A percentile compares a stretch with the other conserved stretches of the same genome.
Conservation (phyloP, 2,329 filamentous ascomycete genomes). For the Fusarium decemcellulare region DNA sequence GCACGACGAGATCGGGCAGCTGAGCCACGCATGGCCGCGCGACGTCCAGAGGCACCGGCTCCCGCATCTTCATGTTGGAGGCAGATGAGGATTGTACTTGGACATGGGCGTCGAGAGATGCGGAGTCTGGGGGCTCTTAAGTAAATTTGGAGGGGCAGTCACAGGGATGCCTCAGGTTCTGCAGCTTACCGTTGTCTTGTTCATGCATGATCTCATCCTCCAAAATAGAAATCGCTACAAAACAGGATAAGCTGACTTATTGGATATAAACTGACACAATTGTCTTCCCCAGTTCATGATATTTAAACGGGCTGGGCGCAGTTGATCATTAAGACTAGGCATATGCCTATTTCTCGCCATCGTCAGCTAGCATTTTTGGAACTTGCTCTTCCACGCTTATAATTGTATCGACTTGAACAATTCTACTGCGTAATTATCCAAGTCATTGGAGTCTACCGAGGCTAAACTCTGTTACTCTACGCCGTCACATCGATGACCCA, state of each 20-base stretch:
- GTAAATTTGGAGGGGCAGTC: not conserved
- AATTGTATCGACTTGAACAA: not conserved
- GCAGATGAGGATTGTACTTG: not conserved
- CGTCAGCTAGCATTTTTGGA: too few relatives aligned
- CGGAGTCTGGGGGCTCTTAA: conserved; percentile 1
- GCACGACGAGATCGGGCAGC: conserved; percentile 16
- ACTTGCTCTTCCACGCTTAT: too few relatives aligned
- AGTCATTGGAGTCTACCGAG: not conserved
- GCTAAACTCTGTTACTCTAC: not conserved
- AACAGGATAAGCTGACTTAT: too few relatives aligned
- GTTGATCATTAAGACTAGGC: too few relatives aligned
- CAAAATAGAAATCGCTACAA: too few relatives aligned
- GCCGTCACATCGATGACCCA: not conserved
- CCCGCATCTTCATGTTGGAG: not conserved
- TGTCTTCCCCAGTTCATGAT: too few relatives aligned
- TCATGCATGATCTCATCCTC: too few relatives aligned
- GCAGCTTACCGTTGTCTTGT: not conserved
- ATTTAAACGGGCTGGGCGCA: too few relatives aligned
- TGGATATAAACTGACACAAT: too few relatives aligned
- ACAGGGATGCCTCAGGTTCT: not conserved
- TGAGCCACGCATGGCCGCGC: conserved; percentile 9
- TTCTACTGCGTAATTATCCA: not conserved
- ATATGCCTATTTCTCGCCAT: too few relatives aligned
- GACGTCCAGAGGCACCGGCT: conserved; percentile 2
- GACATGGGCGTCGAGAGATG: not conserved